Conservation (phyloP, 2,329 filamentous ascomycete species). For the Pestalotiopsis fici region DNA sequence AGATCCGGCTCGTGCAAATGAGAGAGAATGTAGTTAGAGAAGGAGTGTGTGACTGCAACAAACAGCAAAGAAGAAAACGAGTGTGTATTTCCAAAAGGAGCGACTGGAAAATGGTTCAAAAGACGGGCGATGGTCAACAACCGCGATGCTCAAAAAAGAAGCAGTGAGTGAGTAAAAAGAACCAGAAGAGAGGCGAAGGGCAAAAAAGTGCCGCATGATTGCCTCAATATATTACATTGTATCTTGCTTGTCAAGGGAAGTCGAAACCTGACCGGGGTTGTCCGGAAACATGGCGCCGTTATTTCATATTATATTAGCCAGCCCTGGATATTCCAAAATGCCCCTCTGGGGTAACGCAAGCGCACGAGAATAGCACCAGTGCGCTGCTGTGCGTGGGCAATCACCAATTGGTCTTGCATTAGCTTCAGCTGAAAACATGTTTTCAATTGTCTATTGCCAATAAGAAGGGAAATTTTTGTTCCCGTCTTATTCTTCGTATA, state of each 20-base stretch:
- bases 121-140: not conserved
- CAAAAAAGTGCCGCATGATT: conserved; percentile 1
- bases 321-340: not conserved
- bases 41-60: not conserved
- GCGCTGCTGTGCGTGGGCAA: not conserved
- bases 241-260: not conserved
- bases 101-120: not conserved
- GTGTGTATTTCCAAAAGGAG: not conserved
- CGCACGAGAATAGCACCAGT: not conserved
- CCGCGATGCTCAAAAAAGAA: not conserved
- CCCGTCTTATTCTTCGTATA: not conserved
- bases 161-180: not conserved
- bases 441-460: not conserved
- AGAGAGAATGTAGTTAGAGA: not conserved
- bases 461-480: not conserved
- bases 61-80: not conserved
- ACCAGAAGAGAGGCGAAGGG: not conserved
- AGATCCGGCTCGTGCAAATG: not conserved
- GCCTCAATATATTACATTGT: not conserved
- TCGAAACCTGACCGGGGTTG: not conserved
- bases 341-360: not conserved
- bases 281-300: not conserved
- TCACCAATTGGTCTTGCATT: not conserved
- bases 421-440: not conserved
- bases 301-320: conserved; percentile 5